A percentile compares a stretch with the other conserved stretches of the same genome.
These are phyloP conservation scores for Colletotrichum aenigma DNA, from an alignment of 2,329 filamentous ascomycete genomes.

Conservation along the genomic window DNA sequence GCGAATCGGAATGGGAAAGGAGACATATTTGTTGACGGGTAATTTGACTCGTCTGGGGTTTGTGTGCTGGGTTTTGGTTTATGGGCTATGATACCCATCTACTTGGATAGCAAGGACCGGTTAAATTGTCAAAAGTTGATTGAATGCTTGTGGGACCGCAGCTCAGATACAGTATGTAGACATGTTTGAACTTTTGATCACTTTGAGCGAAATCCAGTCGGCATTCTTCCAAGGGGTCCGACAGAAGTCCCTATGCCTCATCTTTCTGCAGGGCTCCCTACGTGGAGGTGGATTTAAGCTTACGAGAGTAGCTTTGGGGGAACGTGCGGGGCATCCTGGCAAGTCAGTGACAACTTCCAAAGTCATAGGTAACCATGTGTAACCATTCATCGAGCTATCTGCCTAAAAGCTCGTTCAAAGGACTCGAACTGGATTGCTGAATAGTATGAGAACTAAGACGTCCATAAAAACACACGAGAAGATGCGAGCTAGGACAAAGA, in stretches of 20 bases:
- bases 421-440: neutral
- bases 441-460: fast-evolving
- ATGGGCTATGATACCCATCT: neutral
- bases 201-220: neutral
- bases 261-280: neutral
- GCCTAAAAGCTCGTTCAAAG: neutral
- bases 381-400: neutral
- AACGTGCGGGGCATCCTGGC: neutral
- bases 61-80: neutral
- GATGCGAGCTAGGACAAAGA: neutral
- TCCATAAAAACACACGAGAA: neutral
- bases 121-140: neutral
- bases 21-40: neutral
- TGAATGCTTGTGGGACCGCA: neutral
- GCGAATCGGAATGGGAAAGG: neutral
- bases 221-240: neutral
- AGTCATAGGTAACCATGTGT: neutral
- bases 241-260: neutral
- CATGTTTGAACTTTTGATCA: neutral
- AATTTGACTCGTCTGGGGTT: neutral
- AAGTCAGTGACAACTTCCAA: neutral
- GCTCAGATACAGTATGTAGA: neutral
- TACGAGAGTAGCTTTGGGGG: neutral
- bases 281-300: neutral
- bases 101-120: neutral